Conservation (phyloP, 108 stramenopile species). For the Pseudonitzschia multistriata region DNA sequence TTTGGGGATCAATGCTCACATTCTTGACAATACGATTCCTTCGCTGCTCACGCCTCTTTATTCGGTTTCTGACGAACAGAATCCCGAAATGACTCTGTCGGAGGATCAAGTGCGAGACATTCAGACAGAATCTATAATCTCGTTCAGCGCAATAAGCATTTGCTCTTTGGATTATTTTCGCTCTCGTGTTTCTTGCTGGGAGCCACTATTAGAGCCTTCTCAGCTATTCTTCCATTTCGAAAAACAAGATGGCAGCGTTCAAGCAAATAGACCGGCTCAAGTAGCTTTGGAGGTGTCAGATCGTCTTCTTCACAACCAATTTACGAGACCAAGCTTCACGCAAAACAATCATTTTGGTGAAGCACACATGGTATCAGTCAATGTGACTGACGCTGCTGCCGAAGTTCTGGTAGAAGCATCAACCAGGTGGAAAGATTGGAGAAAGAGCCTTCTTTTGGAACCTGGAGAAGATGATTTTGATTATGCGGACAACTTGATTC, state of each 20-base stretch:
- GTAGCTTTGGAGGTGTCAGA: slow-evolving; percentile 50
- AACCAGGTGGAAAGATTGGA: slow-evolving; percentile 44
- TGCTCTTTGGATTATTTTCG: slow-evolving; percentile 60
- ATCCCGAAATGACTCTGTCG: slow-evolving; percentile 2
- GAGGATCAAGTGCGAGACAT: slow-evolving; percentile 21
- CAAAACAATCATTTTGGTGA: slow-evolving; percentile 9
- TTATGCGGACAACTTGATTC: background rate
- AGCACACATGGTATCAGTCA: slow-evolving; percentile 30
- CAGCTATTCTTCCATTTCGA: slow-evolving; percentile 40
- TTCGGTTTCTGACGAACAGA: slow-evolving; percentile 1
- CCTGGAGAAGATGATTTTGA: slow-evolving; percentile 17
- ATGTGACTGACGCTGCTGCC: slow-evolving; percentile 48
- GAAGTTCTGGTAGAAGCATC: slow-evolving; percentile 32
- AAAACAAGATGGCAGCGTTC: slow-evolving; percentile 32
- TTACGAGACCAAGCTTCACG: slow-evolving; percentile 5
- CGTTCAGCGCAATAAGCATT: slow-evolving; percentile 23
- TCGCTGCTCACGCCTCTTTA: slow-evolving; percentile 15
- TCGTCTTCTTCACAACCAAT: slow-evolving; percentile 21
- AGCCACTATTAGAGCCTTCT: slow-evolving; percentile 59
- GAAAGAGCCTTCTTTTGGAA: slow-evolving; percentile 21
- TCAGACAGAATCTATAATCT: slow-evolving; percentile 16
- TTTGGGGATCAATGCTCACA: slow-evolving; percentile 38
- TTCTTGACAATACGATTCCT: slow-evolving; percentile 31
- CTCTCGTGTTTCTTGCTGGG: slow-evolving; percentile 54
- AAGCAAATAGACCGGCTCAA: slow-evolving; percentile 27